Evolutionary conservation across 495 filamentous ascomycete genomes (phyloP), one percentile per base, ranked within the genome.

Genomic region (Sabuloglossum arenarium): DNA sequence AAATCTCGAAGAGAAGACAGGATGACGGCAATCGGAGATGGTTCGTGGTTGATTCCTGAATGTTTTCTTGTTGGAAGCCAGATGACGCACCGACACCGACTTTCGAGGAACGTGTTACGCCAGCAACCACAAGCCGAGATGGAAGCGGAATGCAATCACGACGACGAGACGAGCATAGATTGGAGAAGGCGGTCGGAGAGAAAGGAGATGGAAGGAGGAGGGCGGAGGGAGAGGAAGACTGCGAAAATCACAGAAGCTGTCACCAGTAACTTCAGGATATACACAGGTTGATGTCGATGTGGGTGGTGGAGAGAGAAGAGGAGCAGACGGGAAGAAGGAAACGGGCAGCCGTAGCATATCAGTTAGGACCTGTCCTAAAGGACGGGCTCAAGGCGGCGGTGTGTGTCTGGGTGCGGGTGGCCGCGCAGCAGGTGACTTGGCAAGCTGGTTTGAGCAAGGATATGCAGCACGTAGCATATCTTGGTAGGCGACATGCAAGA

Each of bases 61-160:
- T 14, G 23, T 29, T 51, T 29, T 30, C 28, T 37, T 28, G 21
- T 32, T 43, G 28, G 29, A 19, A 55, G 53, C 14, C 39, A 28
- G 39, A 16, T 23, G 39, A 24, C 29, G 23, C 29, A 34, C 24
- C 16, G 16, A n/a, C 52, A n/a, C n/a, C n/a, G n/a, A n/a, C n/a
- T n/a, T 54, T 32, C 52, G 29, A 55, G 24, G 53, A 28, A 37
- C 31, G 28, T 37, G 39, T 37, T 37, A 37, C 53, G 61, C 62
- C 58, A 56, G 59, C 55, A 61, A 65, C 63, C 58, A 61, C 65
- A 64, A 70, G 59, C 64, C 64, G 66, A 60, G 34, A 66, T 57
- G 59, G 64, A 63, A 61, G 62, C 63, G 58, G 62, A 64, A 67
- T 60, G 62, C 45, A 60, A 59, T 59, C 37, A 16, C 27, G 30